These are phyloP conservation scores for Ogataea trehaloabstinens DNA, from an alignment of 805 yeast genomes.

Conservation along the genomic window DNA sequence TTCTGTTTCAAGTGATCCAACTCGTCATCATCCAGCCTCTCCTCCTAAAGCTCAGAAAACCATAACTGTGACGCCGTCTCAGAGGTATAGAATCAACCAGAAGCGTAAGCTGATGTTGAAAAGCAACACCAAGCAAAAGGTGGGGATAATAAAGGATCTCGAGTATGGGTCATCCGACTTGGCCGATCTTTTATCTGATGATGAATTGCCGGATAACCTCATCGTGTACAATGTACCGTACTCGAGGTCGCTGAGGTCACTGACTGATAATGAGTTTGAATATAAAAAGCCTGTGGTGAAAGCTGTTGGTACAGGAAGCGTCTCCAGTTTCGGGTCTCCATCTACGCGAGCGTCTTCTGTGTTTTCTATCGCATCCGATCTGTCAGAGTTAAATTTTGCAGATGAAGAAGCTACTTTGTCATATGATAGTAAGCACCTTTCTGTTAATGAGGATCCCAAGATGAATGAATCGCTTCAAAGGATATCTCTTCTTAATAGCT, in stretches of 20 bases:
- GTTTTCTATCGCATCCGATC: constrained; percentile 35
- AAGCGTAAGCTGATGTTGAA: constrained; percentile 15
- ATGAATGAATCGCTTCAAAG: constrained; percentile 38
- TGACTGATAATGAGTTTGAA: constrained; percentile 36
- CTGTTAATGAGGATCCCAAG: constrained; percentile 31
- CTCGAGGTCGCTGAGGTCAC: constrained; percentile 48
- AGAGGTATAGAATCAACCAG: constrained; percentile 24
- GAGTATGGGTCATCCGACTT: constrained; percentile 6
- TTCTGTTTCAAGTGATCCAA: not conserved
- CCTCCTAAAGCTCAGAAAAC: not conserved
- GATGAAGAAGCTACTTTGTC: constrained; percentile 27
- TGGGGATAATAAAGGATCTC: constrained; percentile 9
- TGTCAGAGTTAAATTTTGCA: constrained; percentile 23
- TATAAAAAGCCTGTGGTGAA: constrained; percentile 16
- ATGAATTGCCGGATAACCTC: constrained; percentile 50
- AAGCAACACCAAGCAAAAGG: constrained; percentile 3
- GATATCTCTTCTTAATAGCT: constrained; percentile 29
- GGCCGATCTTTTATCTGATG: constrained; percentile 44
- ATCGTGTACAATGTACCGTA: constrained; percentile 65
- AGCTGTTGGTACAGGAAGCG: constrained; percentile 4
- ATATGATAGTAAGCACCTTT: constrained; percentile 35
- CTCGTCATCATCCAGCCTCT: not conserved
- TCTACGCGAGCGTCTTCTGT: constrained; percentile 46
- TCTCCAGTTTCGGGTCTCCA: constrained; percentile 29
- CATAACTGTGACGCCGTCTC: constrained; percentile 25